phyloP scores from a whole-genome alignment of 2,329 filamentous ascomycete species.

The Immersiporthe knoxdaviesiana region DNA sequence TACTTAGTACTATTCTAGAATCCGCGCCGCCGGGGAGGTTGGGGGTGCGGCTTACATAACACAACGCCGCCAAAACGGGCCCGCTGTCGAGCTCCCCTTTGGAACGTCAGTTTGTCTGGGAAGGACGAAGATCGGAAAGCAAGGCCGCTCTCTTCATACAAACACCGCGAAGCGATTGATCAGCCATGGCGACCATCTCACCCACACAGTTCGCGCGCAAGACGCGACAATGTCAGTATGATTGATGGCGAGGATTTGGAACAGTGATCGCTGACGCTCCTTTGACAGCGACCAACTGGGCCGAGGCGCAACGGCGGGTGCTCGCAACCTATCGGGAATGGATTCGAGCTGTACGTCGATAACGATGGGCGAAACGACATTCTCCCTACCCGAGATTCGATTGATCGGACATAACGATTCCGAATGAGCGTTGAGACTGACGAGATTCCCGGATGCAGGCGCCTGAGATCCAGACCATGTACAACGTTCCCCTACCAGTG shows the following conservation, averaged over 20 bases:
- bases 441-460: slow-evolving; percentile 60
- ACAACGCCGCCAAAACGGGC: slow-evolving; percentile 15
- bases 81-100: slow-evolving; percentile 20
- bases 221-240: slow-evolving; percentile 73
- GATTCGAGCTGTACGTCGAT: slow-evolving; percentile 83
- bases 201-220: slow-evolving; percentile 87
- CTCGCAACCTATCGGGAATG: slow-evolving; percentile 90
- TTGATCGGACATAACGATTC: neutral
- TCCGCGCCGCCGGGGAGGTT: neutral
- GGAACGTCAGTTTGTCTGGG: slow-evolving; percentile 27
- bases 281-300: slow-evolving; percentile 78
- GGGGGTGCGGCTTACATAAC: slow-evolving; percentile 5
- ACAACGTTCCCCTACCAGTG: slow-evolving; percentile 87
- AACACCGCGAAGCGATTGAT: slow-evolving; percentile 42
- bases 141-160: slow-evolving; percentile 37
- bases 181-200: slow-evolving; percentile 78
- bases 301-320: slow-evolving; percentile 85
- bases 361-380: slow-evolving; percentile 12
- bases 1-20: too few relatives aligned
- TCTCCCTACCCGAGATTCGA: neutral
- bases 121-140: slow-evolving; percentile 32
- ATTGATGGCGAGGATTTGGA: neutral
- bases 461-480: slow-evolving; percentile 96
- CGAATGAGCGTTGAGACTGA: slow-evolving; percentile 10
- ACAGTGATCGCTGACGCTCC: slow-evolving; percentile 40